These are phyloP conservation scores for Mangifera indica DNA, from an alignment of 345 rosid species.

Conservation along the genomic window DNA sequence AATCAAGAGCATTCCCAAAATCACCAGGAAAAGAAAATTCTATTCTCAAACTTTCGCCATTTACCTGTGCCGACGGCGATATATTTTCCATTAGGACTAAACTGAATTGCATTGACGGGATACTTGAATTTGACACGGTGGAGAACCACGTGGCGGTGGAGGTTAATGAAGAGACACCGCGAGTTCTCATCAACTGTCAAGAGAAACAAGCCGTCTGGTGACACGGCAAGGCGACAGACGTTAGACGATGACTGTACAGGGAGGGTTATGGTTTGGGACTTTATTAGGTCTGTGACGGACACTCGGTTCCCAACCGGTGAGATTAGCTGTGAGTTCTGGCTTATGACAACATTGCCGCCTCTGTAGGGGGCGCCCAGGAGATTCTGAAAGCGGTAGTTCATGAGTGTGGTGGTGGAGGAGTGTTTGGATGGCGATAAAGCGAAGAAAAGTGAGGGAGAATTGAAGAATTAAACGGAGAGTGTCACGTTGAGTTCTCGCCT, in stretches of 20 bases:
- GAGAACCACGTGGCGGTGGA: constrained; percentile 68
- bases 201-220: constrained; percentile 74
- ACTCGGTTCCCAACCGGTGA: constrained; percentile 91
- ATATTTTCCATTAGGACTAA: constrained; percentile 74
- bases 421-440: constrained; percentile 21
- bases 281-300: constrained; percentile 80
- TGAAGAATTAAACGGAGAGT: not conserved
- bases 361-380: constrained; percentile 88
- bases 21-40: not conserved
- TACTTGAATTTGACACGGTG: constrained; percentile 69
- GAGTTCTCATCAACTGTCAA: constrained; percentile 73
- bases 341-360: constrained; percentile 73
- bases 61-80: constrained; percentile 79
- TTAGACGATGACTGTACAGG: constrained; percentile 64
- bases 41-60: not conserved
- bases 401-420: constrained; percentile 14
- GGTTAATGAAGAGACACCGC: constrained; percentile 79
- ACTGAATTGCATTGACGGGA: constrained; percentile 54
- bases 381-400: constrained; percentile 87
- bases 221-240: constrained; percentile 70
- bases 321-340: constrained; percentile 61
- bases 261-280: constrained; percentile 68
- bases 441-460: constrained; percentile 1
- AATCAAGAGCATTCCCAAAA: not conserved
- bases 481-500: not conserved